These are phyloP conservation scores for Cordyceps farinosa DNA, from an alignment of 2,329 filamentous ascomycete species.

Conservation along the genomic window DNA sequence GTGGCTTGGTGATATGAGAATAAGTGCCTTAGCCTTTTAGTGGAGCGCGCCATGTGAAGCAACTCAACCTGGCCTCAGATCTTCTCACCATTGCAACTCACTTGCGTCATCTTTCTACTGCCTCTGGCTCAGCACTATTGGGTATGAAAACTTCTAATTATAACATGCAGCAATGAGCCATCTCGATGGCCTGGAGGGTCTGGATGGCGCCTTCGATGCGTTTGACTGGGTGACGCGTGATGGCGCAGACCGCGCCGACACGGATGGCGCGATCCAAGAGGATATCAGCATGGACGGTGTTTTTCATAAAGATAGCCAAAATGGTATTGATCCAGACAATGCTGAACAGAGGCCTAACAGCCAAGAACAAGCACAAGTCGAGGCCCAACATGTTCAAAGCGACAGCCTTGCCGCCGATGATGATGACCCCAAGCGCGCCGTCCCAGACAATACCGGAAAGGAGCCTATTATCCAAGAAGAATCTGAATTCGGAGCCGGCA, in stretches of 20 bases:
- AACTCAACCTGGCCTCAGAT: background rate
- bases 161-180: conserved; percentile 10
- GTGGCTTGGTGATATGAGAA: background rate
- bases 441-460: background rate
- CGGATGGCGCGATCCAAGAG: background rate
- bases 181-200: background rate
- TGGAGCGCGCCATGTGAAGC: conserved; percentile 11
- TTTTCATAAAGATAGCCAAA: background rate
- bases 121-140: background rate
- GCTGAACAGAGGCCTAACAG: background rate
- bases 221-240: conserved; percentile 7
- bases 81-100: conserved; percentile 1
- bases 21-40: background rate
- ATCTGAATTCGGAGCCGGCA: background rate
- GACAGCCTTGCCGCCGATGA: background rate
- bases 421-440: background rate
- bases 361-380: background rate
- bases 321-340: background rate
- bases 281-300: background rate
- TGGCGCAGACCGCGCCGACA: background rate
- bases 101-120: background rate
- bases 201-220: background rate
- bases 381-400: background rate
- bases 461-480: background rate
- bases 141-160: background rate